These are phyloP conservation scores for Malassezia nana DNA, from an alignment of 1,284 basidiomycete species.

Conservation along the genomic window DNA sequence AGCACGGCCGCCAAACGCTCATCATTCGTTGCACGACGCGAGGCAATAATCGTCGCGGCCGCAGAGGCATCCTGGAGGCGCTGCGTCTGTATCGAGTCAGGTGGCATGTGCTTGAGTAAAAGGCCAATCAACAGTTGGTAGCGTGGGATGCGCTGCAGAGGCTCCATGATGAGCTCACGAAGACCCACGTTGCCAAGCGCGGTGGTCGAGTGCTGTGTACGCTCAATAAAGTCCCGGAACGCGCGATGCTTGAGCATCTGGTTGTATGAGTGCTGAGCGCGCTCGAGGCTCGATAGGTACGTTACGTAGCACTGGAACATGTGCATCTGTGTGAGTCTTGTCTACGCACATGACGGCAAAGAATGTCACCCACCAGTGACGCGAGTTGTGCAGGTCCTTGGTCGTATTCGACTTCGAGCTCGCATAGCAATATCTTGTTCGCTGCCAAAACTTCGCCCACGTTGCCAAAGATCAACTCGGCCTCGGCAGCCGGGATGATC, in stretches of 20 bases:
- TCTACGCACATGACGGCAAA: slow-evolving; percentile 59
- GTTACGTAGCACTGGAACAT: slow-evolving; percentile 76
- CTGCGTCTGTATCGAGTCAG: slow-evolving; percentile 51
- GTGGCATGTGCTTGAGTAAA: slow-evolving; percentile 32
- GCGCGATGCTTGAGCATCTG: slow-evolving; percentile 67
- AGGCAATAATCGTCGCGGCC: slow-evolving; percentile 78
- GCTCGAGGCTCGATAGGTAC: slow-evolving; percentile 84
- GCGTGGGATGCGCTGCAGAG: slow-evolving; percentile 95
- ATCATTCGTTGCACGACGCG: slow-evolving; percentile 81
- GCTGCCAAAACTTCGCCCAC: slow-evolving; percentile 77
- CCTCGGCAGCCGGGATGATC: slow-evolving; percentile 78
- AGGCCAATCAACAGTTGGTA: slow-evolving; percentile 82
- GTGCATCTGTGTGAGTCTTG: slow-evolving; percentile 26
- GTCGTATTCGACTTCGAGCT: slow-evolving; percentile 58
- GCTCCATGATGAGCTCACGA: slow-evolving; percentile 91
- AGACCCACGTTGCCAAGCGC: slow-evolving; percentile 67
- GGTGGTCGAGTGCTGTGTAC: slow-evolving; percentile 74
- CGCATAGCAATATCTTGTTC: slow-evolving; percentile 72
- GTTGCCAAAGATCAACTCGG: slow-evolving; percentile 85
- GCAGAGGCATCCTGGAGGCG: slow-evolving; percentile 70
- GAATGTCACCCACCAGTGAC: slow-evolving; percentile 69
- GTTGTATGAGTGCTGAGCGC: slow-evolving; percentile 79
- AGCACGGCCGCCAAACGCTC: slow-evolving; percentile 79
- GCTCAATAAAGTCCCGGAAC: slow-evolving; percentile 61
- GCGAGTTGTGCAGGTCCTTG: slow-evolving; percentile 55